A percentile compares a stretch with the other conserved stretches of the same genome.
These are phyloP conservation scores for Pseudogymnoascus sp. DNA, from an alignment of 2,329 filamentous ascomycete genomes.

Conservation along the genomic window DNA sequence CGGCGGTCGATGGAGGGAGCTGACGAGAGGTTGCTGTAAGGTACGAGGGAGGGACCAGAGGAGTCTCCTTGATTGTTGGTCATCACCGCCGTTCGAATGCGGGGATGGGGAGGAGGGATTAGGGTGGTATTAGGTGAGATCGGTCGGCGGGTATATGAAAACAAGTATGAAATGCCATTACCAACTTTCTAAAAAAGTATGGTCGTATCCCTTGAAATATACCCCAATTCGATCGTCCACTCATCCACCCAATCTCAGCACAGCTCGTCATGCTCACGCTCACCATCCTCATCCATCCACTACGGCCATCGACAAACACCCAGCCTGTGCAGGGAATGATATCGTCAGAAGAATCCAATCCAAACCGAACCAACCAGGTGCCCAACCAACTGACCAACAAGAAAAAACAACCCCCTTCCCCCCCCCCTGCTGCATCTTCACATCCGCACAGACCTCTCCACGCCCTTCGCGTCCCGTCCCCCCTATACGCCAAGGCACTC, in stretches of 20 bases:
- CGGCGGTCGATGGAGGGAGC: not conserved
- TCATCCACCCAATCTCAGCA: not conserved
- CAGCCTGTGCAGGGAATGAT: not conserved
- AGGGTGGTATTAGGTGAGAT: not conserved
- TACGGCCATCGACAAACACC: not conserved
- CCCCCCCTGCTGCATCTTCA: not conserved
- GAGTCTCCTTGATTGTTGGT: not conserved
- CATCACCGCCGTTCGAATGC: not conserved
- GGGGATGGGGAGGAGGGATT: not conserved
- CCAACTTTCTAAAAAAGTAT: not conserved
- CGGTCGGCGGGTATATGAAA: not conserved
- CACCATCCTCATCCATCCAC: not conserved
- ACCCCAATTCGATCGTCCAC: not conserved
- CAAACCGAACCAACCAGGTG: not conserved
- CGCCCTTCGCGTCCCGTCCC: not conserved
- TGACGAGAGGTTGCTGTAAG: not conserved
- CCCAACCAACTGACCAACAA: not conserved
- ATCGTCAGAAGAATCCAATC: not conserved
- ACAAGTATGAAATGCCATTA: not conserved
- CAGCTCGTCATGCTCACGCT: not conserved
- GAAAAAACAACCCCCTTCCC: not conserved
- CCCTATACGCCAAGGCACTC: not conserved
- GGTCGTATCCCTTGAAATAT: not conserved
- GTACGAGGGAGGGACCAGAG: not conserved
- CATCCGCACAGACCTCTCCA: not conserved